Conservation (phyloP, 1,139 yeast species). For the Lodderomyces pseudojiufengensis region DNA sequence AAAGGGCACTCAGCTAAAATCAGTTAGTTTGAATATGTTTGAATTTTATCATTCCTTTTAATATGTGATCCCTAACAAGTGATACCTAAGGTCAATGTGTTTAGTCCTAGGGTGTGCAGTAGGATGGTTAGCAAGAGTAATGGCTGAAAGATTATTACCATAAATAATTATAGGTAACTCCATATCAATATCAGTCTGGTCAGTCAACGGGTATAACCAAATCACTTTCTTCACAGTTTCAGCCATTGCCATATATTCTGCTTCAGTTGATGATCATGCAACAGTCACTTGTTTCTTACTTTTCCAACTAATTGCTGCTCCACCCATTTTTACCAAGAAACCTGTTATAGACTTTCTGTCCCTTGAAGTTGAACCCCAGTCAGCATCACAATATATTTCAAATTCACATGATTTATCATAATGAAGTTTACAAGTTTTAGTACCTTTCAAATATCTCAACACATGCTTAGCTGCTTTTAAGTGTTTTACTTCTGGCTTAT, state of each 20-base stretch:
- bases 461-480: constrained; percentile 2
- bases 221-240: constrained; percentile 13
- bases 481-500: constrained; percentile 2
- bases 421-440: neutral
- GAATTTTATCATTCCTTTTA: neutral
- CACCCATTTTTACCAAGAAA: constrained; percentile 10
- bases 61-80: constrained; percentile 1
- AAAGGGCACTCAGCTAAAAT: too few relatives aligned
- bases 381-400: constrained; percentile 5
- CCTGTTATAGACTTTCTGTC: constrained; percentile 11
- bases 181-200: neutral
- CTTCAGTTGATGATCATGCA: constrained; percentile 14
- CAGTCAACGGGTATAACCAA: constrained; percentile 9
- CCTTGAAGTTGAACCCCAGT: constrained; percentile 3
- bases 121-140: constrained; percentile 1
- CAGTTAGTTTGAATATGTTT: too few relatives aligned
- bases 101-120: constrained; percentile 1
- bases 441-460: constrained; percentile 1
- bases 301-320: constrained; percentile 14
- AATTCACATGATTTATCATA: neutral
- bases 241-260: constrained; percentile 15
- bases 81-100: constrained; percentile 1
- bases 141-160: constrained; percentile 1
- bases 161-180: constrained; percentile 1
- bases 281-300: constrained; percentile 14